A percentile compares a stretch with the other conserved stretches of the same genome.
These are phyloP conservation scores for Aquanectria penicillioides DNA, from an alignment of 2,329 filamentous ascomycete genomes.

Conservation along the genomic window DNA sequence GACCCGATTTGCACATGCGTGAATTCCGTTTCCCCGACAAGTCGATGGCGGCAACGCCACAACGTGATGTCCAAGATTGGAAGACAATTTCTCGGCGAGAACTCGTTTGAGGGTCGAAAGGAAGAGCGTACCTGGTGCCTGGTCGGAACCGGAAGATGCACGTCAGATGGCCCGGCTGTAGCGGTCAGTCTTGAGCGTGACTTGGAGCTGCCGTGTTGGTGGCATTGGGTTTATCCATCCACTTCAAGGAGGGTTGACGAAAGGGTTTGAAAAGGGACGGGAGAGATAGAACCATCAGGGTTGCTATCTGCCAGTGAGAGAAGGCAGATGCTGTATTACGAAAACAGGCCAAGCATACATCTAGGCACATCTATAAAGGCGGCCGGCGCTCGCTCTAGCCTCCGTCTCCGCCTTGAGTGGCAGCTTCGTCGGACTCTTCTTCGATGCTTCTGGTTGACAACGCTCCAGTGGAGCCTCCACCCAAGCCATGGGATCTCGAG, in stretches of 20 bases:
- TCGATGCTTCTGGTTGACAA: background rate
- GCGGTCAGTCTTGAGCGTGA: constrained; percentile 8
- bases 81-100: background rate
- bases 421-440: background rate
- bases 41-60: background rate
- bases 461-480: background rate
- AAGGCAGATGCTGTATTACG: background rate
- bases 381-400: background rate
- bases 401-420: background rate
- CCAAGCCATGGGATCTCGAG: background rate
- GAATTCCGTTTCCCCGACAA: constrained; percentile 9
- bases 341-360: background rate
- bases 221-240: background rate
- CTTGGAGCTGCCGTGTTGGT: background rate
- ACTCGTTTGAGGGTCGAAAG: background rate
- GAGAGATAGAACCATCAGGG: constrained; percentile 20
- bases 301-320: background rate
- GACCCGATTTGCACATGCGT: constrained; percentile 10
- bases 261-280: no score
- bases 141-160: constrained; percentile 7
- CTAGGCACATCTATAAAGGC: constrained; percentile 1
- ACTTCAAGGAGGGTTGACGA: background rate
- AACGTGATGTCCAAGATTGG: background rate
- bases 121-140: background rate
- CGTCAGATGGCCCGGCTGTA: background rate